These are phyloP conservation scores for Heliosperma pusillum DNA, from an alignment of 148 eudicot species.

Conservation along the genomic window DNA sequence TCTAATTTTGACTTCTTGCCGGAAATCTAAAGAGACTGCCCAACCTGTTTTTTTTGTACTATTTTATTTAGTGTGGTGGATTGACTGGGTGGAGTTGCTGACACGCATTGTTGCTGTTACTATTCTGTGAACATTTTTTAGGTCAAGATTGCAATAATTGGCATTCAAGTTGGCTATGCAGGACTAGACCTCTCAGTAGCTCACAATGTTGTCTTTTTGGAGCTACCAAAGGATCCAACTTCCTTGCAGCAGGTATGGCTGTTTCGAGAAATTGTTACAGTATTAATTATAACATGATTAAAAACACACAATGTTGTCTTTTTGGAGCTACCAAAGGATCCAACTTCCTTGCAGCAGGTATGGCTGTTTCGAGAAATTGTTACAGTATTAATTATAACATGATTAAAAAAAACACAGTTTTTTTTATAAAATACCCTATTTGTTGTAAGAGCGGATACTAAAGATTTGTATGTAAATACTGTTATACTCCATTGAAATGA, in stretches of 20 bases:
- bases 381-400: neutral
- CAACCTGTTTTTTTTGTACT: neutral
- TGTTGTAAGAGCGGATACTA: neutral
- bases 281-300: neutral
- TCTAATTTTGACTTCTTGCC: neutral
- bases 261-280: conserved; percentile 1
- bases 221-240: conserved; percentile 71
- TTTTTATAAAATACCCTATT: neutral
- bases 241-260: conserved; percentile 60
- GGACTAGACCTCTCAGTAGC: conserved; percentile 88
- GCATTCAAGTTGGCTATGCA: conserved; percentile 75
- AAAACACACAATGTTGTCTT: conserved; percentile 71
- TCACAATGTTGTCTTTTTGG: conserved; percentile 81
- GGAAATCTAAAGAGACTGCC: neutral
- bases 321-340: conserved; percentile 78
- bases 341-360: conserved; percentile 72
- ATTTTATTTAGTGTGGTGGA: neutral
- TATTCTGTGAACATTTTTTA: conserved; percentile 20
- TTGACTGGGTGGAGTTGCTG: neutral
- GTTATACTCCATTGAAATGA: neutral
- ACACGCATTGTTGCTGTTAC: conserved; percentile 5
- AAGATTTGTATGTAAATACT: neutral
- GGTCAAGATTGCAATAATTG: conserved; percentile 92
- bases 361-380: conserved; percentile 1
- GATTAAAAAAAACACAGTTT: neutral